These are phyloP conservation scores for Fusarium tuaranense DNA, from an alignment of 2,329 filamentous ascomycete genomes.

Conservation along the genomic window DNA sequence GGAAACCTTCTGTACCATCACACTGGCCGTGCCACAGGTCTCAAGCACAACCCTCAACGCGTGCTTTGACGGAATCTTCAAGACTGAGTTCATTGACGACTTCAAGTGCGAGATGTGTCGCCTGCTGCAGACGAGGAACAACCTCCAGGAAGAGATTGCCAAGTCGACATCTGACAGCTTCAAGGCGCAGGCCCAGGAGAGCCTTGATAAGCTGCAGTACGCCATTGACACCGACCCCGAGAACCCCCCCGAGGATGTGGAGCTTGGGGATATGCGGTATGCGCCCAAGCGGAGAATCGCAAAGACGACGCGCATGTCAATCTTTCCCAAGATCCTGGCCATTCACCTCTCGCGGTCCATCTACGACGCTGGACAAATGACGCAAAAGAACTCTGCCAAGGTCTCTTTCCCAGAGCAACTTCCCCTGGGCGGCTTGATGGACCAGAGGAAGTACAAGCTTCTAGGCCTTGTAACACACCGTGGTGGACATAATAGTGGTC, in stretches of 20 bases:
- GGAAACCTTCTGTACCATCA: constrained; percentile 91
- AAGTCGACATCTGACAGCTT: constrained; percentile 65
- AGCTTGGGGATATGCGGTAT: constrained; percentile 77
- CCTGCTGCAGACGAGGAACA: constrained; percentile 80
- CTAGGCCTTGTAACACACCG: constrained; percentile 93
- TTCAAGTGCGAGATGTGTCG: constrained; percentile 96
- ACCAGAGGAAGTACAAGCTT: constrained; percentile 84
- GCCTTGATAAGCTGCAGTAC: constrained; percentile 73
- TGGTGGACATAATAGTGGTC: constrained; percentile 93
- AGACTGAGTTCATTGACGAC: constrained; percentile 95
- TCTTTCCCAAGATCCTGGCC: constrained; percentile 89
- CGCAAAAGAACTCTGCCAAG: constrained; percentile 94
- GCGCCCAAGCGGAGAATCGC: constrained; percentile 88
- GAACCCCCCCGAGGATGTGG: constrained; percentile 75
- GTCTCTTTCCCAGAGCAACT: constrained; percentile 92
- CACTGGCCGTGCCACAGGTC: constrained; percentile 88
- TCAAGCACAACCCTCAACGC: constrained; percentile 83
- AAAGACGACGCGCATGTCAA: constrained; percentile 86
- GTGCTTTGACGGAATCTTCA: constrained; percentile 94
- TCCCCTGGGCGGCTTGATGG: constrained; percentile 81
- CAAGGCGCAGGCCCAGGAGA: constrained; percentile 63
- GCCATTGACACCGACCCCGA: constrained; percentile 88
- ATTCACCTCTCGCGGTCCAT: constrained; percentile 95
- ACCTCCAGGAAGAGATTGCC: constrained; percentile 70
- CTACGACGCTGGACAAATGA: constrained; percentile 80